phyloP scores from a whole-genome alignment of 805 yeast genomes.

The Wickerhamiella brachini region DNA sequence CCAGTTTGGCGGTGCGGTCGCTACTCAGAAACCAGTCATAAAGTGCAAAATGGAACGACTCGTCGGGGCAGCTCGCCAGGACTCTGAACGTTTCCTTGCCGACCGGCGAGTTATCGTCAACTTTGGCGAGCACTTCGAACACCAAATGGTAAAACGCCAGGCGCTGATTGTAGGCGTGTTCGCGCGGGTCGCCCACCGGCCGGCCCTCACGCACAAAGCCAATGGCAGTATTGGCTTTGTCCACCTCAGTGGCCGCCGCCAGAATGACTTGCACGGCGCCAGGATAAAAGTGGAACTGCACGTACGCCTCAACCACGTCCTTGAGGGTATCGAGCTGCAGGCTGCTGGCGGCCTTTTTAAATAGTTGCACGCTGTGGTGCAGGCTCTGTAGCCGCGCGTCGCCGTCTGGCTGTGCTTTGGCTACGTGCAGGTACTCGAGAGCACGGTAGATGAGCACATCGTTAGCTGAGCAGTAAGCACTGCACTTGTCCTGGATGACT shows the following conservation, averaged over 20 bases:
- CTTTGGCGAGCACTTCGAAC: conserved; percentile 57
- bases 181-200: conserved; percentile 38
- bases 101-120: conserved; percentile 43
- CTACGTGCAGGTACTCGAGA: conserved; percentile 77
- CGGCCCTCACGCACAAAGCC: conserved; percentile 42
- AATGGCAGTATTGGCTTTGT: conserved; percentile 43
- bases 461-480: conserved; percentile 83
- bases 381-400: conserved; percentile 57
- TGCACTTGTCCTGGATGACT: conserved; percentile 82
- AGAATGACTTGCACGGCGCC: conserved; percentile 78
- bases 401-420: conserved; percentile 41
- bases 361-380: conserved; percentile 57
- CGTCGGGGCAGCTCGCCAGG: conserved; percentile 64
- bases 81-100: conserved; percentile 51
- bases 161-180: conserved; percentile 29
- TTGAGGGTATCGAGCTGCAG: conserved; percentile 66
- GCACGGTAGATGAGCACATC: conserved; percentile 93
- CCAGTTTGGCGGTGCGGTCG: conserved; percentile 60
- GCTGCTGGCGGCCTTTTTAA: conserved; percentile 68
- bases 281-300: conserved; percentile 61
- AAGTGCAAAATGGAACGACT: conserved; percentile 77
- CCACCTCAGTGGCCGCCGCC: conserved; percentile 58
- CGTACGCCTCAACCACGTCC: conserved; percentile 67
- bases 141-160: conserved; percentile 49
- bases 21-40: conserved; percentile 84